These are phyloP conservation scores for Albifimbria verrucaria DNA, from an alignment of 2,329 filamentous ascomycete species.

Conservation along the genomic window DNA sequence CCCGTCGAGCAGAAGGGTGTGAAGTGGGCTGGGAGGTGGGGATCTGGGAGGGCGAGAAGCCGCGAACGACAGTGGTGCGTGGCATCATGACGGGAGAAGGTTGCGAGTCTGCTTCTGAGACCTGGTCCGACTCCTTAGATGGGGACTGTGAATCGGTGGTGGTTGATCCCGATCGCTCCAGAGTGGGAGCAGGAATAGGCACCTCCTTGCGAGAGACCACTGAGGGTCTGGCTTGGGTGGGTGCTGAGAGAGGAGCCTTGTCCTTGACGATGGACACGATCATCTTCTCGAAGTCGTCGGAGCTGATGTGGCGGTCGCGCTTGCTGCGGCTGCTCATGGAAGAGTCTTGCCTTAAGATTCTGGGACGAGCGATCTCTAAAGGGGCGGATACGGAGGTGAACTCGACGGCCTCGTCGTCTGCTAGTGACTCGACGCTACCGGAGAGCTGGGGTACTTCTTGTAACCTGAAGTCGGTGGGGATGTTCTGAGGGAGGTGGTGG, in stretches of 20 bases:
- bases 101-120: constrained; percentile 22
- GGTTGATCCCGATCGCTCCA: constrained; percentile 40
- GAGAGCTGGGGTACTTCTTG: constrained; percentile 69
- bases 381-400: constrained; percentile 52
- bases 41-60: constrained; percentile 76
- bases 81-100: constrained; percentile 24
- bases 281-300: constrained; percentile 89
- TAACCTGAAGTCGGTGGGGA: constrained; percentile 39
- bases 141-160: constrained; percentile 42
- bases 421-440: constrained; percentile 71
- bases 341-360: constrained; percentile 69
- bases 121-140: constrained; percentile 57
- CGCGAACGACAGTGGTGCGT: constrained; percentile 63
- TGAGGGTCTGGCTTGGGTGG: constrained; percentile 22
- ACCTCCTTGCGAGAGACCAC: constrained; percentile 42
- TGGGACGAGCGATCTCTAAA: constrained; percentile 61
- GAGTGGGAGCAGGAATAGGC: constrained; percentile 25
- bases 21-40: constrained; percentile 40
- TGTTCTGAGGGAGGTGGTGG: constrained; percentile 45
- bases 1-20: neutral
- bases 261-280: constrained; percentile 90
- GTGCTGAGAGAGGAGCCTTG: constrained; percentile 56
- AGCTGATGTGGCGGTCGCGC: constrained; percentile 88
- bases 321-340: constrained; percentile 67
- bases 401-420: constrained; percentile 64